A percentile compares a stretch with the other conserved stretches of the same genome.
phyloP scores from a whole-genome alignment of 768 basidiomycete genomes.

The Scleroderma bovista region DNA sequence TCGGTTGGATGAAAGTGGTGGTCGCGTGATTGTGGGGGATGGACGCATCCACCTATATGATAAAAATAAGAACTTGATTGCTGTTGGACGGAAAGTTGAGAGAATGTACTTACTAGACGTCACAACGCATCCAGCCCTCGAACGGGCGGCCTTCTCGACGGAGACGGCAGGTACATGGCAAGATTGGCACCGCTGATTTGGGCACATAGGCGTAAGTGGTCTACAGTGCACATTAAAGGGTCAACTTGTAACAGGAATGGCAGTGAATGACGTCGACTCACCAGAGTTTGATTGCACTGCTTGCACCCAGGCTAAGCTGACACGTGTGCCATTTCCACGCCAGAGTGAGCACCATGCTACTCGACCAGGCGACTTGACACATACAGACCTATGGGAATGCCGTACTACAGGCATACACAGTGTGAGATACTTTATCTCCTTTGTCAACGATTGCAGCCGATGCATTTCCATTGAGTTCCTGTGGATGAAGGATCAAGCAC shows the following conservation, averaged over 20 bases:
- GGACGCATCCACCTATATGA: background rate
- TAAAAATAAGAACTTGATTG: background rate
- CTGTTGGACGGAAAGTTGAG: background rate
- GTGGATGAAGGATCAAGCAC: slow-evolving; percentile 14
- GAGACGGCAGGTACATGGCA: background rate
- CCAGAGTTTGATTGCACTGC: background rate
- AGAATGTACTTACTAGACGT: background rate
- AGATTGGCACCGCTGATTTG: background rate
- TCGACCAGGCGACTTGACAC: background rate
- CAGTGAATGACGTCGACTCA: too few species aligned
- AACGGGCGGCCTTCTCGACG: background rate
- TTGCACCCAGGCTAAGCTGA: slow-evolving; percentile 1
- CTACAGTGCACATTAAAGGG: background rate
- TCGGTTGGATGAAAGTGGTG: background rate
- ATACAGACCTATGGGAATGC: slow-evolving; percentile 21
- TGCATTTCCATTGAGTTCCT: slow-evolving; percentile 13
- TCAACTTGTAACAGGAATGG: too few species aligned
- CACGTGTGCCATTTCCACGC: background rate
- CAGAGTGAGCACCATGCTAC: background rate
- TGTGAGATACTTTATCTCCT: slow-evolving; percentile 19
- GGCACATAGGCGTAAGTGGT: background rate
- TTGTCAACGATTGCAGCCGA: slow-evolving; percentile 13
- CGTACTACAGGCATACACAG: slow-evolving; percentile 12
- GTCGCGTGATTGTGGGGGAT: background rate
- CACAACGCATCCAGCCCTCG: background rate